phyloP scores from a whole-genome alignment of 2,329 filamentous ascomycete genomes.

The Helicocarpus griseus region DNA sequence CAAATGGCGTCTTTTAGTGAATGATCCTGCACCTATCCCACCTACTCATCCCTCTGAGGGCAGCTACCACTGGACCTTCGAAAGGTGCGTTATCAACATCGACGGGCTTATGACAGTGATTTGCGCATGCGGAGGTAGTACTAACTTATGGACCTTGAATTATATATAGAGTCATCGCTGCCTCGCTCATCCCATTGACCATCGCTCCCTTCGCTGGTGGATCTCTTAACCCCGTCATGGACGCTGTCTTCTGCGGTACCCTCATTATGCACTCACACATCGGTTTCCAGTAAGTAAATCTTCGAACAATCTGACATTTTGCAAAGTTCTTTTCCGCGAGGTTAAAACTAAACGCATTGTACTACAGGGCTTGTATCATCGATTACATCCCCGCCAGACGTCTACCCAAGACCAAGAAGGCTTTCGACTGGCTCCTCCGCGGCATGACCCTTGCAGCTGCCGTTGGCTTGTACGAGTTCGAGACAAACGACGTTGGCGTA shows the following conservation, averaged over 20 bases:
- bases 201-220: constrained; percentile 87
- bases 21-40: constrained; percentile 74
- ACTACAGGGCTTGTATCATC: constrained; percentile 57
- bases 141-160: background rate
- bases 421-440: constrained; percentile 71
- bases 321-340: too few relatives aligned
- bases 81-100: constrained; percentile 45
- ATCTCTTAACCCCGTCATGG: constrained; percentile 77
- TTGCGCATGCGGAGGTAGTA: too few relatives aligned
- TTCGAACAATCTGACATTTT: too few relatives aligned
- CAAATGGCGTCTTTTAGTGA: constrained; percentile 46
- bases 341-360: too few relatives aligned
- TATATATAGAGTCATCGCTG: constrained; percentile 63
- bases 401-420: constrained; percentile 56
- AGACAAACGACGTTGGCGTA: constrained; percentile 94
- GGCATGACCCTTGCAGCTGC: constrained; percentile 69
- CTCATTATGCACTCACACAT: constrained; percentile 91
- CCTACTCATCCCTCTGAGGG: constrained; percentile 67
- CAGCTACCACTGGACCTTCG: constrained; percentile 97
- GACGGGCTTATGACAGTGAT: too few relatives aligned
- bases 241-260: constrained; percentile 73
- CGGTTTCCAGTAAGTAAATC: constrained; percentile 64
- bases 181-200: constrained; percentile 73
- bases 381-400: constrained; percentile 77
- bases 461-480: constrained; percentile 91